A percentile compares a stretch with the other conserved stretches of the same genome.
Evolutionary conservation across 2,329 filamentous ascomycete species (phyloP).

Genomic region (Pleoardoris graminearum): DNA sequence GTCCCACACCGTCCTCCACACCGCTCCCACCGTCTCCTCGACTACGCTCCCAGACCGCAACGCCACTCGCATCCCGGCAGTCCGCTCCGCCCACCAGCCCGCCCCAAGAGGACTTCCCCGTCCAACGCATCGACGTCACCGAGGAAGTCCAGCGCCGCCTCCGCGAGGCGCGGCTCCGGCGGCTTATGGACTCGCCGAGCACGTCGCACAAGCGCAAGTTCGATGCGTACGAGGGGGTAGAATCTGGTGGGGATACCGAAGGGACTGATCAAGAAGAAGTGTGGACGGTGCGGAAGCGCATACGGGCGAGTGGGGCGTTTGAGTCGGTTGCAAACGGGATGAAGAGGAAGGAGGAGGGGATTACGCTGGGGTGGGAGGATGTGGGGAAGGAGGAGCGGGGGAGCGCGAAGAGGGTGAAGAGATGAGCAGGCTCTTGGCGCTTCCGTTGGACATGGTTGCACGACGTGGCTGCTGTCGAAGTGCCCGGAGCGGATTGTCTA

Average conservation of each 20-base stretch:
- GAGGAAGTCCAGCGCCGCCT: conserved; percentile 39
- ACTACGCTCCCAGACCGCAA: conserved; percentile 12
- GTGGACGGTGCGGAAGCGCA: conserved; percentile 20
- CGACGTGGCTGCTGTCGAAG: no score
- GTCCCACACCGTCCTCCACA: neutral
- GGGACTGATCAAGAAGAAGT: conserved; percentile 28
- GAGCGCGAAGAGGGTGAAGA: neutral
- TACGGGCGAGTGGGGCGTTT: conserved; percentile 31
- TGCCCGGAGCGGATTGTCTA: no score
- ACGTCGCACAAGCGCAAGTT: conserved; percentile 43
- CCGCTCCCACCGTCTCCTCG: conserved; percentile 10
- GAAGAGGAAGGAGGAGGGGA: conserved; percentile 24
- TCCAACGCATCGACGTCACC: conserved; percentile 37
- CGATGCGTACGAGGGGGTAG: conserved; percentile 28
- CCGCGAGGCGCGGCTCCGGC: conserved; percentile 33
- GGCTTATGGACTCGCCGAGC: conserved; percentile 37
- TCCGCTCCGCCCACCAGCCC: conserved; percentile 18
- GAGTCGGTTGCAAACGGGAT: conserved; percentile 17
- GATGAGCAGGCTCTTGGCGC: neutral
- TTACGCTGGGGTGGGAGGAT: neutral
- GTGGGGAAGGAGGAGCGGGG: neutral
- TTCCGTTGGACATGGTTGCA: neutral
- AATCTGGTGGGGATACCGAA: conserved; percentile 20
- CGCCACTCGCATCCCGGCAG: conserved; percentile 16
- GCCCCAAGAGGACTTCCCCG: conserved; percentile 22